These are phyloP conservation scores for Schizochytrium sp. DNA, from an alignment of 108 stramenopile genomes.

Conservation along the genomic window DNA sequence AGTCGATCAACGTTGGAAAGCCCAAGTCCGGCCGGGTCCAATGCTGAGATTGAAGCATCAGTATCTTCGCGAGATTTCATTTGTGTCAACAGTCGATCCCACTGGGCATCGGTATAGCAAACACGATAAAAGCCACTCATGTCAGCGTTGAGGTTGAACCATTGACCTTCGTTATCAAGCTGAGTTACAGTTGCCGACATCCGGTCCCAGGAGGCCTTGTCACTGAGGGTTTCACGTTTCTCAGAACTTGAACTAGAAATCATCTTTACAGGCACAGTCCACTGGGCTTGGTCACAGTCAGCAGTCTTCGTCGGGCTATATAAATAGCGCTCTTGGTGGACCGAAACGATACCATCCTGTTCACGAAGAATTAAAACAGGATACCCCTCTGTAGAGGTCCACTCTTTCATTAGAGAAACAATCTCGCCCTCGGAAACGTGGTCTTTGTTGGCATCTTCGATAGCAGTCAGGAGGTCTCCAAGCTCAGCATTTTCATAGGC, in stretches of 20 bases:
- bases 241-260: not conserved
- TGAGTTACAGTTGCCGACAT: not conserved
- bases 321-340: conserved; percentile 14
- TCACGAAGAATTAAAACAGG: conserved; percentile 82
- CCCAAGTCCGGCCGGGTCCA: not conserved
- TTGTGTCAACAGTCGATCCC: not conserved
- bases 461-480: not conserved
- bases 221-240: not conserved
- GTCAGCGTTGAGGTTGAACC: conserved; percentile 59
- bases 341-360: conserved; percentile 58
- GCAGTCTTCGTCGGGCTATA: conserved; percentile 16
- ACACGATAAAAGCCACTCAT: conserved; percentile 62
- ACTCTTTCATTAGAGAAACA: conserved; percentile 64
- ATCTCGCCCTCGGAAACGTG: not conserved
- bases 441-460: conserved; percentile 62
- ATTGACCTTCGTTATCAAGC: not conserved
- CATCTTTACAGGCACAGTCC: conserved; percentile 56
- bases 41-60: not conserved
- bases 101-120: conserved; percentile 54
- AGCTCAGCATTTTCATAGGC: conserved; percentile 66
- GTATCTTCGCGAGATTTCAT: conserved; percentile 26
- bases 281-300: conserved; percentile 4
- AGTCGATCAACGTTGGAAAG: conserved; percentile 58
- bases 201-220: not conserved
- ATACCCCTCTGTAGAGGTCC: conserved; percentile 74